Conservation (phyloP, 306 rosid genomes). For the Casuarina cunninghamiana region DNA sequence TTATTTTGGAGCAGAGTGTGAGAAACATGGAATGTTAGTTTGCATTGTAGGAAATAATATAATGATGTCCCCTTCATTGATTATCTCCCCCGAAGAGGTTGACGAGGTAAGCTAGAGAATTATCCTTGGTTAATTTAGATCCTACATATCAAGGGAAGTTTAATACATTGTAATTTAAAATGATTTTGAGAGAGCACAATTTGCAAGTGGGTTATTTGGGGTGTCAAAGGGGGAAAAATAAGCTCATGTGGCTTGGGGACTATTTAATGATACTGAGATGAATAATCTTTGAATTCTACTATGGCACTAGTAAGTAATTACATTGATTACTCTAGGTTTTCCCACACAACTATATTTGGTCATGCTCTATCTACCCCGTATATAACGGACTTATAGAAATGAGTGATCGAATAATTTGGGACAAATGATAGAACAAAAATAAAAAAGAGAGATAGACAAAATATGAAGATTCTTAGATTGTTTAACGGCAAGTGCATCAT, state of each 20-base stretch:
- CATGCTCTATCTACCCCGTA: background rate
- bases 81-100: conserved; percentile 61
- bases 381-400: background rate
- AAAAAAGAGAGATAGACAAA: background rate
- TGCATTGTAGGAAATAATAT: conserved; percentile 78
- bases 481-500: background rate
- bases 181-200: background rate
- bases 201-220: background rate
- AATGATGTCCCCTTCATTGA: conserved; percentile 87
- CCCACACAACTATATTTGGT: background rate
- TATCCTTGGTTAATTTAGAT: conserved; percentile 14
- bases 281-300: background rate
- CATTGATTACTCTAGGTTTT: background rate
- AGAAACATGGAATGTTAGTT: conserved; percentile 77
- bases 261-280: background rate
- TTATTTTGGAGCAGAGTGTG: conserved; percentile 80
- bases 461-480: background rate
- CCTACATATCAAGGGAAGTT: background rate
- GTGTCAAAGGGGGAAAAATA: background rate
- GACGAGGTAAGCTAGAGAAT: conserved; percentile 61
- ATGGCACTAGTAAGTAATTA: background rate
- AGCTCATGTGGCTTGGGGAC: background rate
- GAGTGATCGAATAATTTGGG: background rate
- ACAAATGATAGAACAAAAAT: background rate
- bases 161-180: background rate